Base-by-base conservation (phyloP, 2,329 filamentous ascomycete genomes). In the Pseudomassariella vexata region DNA sequence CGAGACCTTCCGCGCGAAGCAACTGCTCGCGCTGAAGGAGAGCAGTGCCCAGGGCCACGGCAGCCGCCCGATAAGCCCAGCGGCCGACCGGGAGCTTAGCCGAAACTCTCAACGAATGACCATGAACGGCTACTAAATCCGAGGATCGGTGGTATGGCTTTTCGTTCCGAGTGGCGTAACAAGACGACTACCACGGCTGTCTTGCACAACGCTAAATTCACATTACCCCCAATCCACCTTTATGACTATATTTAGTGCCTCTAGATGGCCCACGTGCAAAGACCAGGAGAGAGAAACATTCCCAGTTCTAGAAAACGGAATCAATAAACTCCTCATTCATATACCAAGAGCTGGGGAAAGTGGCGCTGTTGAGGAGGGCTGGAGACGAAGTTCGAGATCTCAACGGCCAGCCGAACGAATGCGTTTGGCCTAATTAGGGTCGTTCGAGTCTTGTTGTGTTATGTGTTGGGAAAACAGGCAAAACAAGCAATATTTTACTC, bases 1-100 rank as follows among this genome's bases (percentile, higher is more conserved):
- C 74, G 92, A 98, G 75, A 94, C 88, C 38, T 98, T 98, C 89
- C 89, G 92, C 65, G 89, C 92, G 54, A 98, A 98, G 81, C 92
- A 98, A 67, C 73, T 98, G 53, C 70, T 98, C 57, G 92, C 92
- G 37, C 76, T 98, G 60, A 98, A 96, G 79, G 92, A 98, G 73
- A 95, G 85, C 74, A 94, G 86, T 57, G 86, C 87, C 48, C 85
- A 87, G 46, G 84, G 81, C 45, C 69, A 79, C 49, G 78, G 82
- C 46, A 92, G 86, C 70, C 77, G 90, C 60, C 92, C 92, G 55
- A 98, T 98, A 71, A 94, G 86, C 60, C 92, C 92, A 39, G 76
- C 88, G 40, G 90, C 92, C 36, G 92, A 98, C 48, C 81, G 92
- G 47, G 92, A 98, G 67, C 68, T 98, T 54, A 96, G 90, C 83